Evolutionary conservation across 441 rosid genomes (phyloP).

Genomic region (Manihot esculenta): DNA sequence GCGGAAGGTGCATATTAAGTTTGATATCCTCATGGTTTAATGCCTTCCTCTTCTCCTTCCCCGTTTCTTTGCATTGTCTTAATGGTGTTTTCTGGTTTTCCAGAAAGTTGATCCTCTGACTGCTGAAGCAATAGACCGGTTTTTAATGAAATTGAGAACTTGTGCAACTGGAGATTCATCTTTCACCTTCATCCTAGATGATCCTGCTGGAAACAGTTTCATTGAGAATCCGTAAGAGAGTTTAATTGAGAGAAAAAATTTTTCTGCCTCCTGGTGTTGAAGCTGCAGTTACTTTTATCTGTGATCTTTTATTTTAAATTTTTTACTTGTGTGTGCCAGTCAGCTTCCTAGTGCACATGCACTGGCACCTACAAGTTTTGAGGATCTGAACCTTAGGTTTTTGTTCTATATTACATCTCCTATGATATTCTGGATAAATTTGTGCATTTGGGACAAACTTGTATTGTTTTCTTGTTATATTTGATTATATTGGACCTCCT

Average conservation of each 20-base stretch:
- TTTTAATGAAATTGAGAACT: constrained; percentile 74
- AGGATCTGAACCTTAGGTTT: neutral
- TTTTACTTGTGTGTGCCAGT: too few species aligned
- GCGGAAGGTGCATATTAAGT: constrained; percentile 54
- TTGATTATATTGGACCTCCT: neutral
- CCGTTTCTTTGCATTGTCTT: neutral
- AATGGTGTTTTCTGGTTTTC: constrained; percentile 11
- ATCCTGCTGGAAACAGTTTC: constrained; percentile 97
- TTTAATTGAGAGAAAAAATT: neutral
- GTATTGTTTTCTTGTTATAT: neutral
- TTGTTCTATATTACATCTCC: neutral
- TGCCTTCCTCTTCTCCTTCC: neutral
- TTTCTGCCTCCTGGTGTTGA: neutral
- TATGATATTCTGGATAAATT: neutral
- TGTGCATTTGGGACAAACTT: neutral
- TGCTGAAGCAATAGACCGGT: constrained; percentile 87
- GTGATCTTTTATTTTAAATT: neutral
- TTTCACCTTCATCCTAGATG: constrained; percentile 82
- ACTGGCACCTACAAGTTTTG: neutral
- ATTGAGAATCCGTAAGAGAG: constrained; percentile 88
- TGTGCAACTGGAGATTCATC: constrained; percentile 65
- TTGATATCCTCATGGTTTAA: constrained; percentile 15
- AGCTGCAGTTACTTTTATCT: neutral
- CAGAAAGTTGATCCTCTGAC: constrained; percentile 91
- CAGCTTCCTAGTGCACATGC: neutral